phyloP scores from a whole-genome alignment of 495 filamentous ascomycete genomes.

The Podospora pseudopauciseta region DNA sequence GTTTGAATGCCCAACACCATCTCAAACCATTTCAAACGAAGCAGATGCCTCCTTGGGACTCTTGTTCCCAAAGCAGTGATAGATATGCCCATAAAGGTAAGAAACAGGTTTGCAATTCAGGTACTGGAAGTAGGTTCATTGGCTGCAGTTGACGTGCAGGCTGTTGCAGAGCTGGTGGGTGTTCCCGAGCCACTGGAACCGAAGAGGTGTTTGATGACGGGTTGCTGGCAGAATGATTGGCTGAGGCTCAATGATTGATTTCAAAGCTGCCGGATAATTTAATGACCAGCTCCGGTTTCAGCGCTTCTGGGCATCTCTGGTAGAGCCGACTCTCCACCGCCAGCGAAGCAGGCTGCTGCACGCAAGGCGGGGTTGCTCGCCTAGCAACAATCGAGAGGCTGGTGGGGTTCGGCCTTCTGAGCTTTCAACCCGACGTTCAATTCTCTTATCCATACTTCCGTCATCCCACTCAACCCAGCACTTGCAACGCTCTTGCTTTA shows the following conservation, averaged over 20 bases:
- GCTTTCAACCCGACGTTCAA: slow-evolving; percentile 37
- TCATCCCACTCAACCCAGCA: slow-evolving; percentile 24
- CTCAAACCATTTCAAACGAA: background rate
- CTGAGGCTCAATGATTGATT: background rate
- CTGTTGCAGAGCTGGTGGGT: background rate
- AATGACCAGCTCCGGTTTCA: slow-evolving; percentile 1
- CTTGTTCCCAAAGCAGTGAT: background rate
- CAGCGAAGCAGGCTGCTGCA: slow-evolving; percentile 9
- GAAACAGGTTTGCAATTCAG: background rate
- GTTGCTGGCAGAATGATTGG: background rate
- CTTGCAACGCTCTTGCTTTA: slow-evolving; percentile 1
- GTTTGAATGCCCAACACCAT: background rate
- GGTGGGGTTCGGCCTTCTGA: slow-evolving; percentile 38
- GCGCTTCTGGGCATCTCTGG: background rate
- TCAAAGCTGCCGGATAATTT: slow-evolving; percentile 5
- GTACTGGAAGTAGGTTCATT: background rate
- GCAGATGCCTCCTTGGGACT: background rate
- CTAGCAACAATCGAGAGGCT: slow-evolving; percentile 39
- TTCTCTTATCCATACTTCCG: slow-evolving; percentile 34
- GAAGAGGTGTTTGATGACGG: background rate
- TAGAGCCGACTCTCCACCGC: slow-evolving; percentile 3
- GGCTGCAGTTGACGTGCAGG: slow-evolving; percentile 6
- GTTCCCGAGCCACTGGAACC: background rate
- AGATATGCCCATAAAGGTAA: background rate
- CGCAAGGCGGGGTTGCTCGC: slow-evolving; percentile 33